Base-by-base conservation (phyloP, 306 rosid species). In the Rosa multiflora region DNA sequence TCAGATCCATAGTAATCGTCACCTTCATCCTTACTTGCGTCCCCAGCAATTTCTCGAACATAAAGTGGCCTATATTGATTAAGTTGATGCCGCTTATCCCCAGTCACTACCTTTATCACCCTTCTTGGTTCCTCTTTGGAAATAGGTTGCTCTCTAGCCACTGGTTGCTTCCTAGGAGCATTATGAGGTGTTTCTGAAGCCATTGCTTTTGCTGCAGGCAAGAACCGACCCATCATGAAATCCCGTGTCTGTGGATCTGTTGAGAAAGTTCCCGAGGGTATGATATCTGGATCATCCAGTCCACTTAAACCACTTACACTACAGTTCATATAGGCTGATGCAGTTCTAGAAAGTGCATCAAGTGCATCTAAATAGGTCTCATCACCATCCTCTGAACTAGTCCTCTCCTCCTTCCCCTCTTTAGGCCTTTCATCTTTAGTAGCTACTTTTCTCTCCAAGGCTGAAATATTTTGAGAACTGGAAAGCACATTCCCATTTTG, bases 131-230 rank as follows among this genome's bases (percentile, higher is more conserved):
- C 86, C 74, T 88, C 88, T 76, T 69, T 70, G 73, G 79, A 80
- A 82, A 71, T 75, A 53, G 62, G 87, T 53, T 88, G 90, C 68
- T 91, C 89, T 80, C 72, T 70, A 72, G 81, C 80, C 82, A 77
- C 78, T 48, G 51, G 75, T 70, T 76, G 83, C 82, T 88, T 94
- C 81, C 84, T 87, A 72, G 79, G 76, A 74, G 84, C 75, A 85
- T 83, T 76, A 47, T 83, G 90, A 67, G 89, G 90, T 39, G 87
- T 77, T 67, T 91, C 94, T 37, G 88, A 86, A 83, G 85, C 91
- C 92, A 91, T 83, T 71, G 95, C 97, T 82, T 92, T 89, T 10
- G 99, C 99, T 72, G 99, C 98, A 67, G 91, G 92, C 79, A 95
- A 81, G 83, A 95, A 95, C 62, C 99, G 85, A 61, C 84, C 94